Conservation (phyloP, 257 asterid species). For the Perilla frutescens region DNA sequence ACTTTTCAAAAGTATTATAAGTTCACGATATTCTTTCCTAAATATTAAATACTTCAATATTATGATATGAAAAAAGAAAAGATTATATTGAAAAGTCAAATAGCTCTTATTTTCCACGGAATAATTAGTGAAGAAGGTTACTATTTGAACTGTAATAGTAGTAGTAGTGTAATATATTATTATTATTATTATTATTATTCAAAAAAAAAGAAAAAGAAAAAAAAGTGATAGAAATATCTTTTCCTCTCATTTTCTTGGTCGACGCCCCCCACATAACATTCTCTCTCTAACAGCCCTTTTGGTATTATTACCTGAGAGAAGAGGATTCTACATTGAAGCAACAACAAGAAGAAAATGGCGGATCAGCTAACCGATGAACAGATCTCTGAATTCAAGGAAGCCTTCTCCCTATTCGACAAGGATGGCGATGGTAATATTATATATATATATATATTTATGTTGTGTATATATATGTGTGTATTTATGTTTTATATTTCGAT, state of each 20-base stretch:
- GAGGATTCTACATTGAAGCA: not conserved
- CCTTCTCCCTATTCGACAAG: conserved; percentile 69
- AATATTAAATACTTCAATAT: no score
- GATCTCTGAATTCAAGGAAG: conserved; percentile 77
- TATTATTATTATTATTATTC: not conserved
- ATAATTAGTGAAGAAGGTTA: no score
- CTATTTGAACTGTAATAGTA: no score
- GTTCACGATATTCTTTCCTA: no score
- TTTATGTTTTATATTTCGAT: not conserved
- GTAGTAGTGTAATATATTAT: no score
- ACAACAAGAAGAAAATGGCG: conserved; percentile 45
- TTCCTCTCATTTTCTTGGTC: conserved; percentile 32
- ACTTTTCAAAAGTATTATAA: no score
- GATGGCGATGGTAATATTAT: conserved; percentile 57
- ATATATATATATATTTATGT: no score
- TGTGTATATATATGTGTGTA: not conserved
- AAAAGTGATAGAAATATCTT: conserved; percentile 1
- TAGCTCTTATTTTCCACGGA: no score
- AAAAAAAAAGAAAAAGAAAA: not conserved
- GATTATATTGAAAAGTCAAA: no score
- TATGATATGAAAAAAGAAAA: no score
- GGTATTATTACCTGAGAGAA: conserved; percentile 24
- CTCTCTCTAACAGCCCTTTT: conserved; percentile 31
- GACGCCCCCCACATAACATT: conserved; percentile 35
- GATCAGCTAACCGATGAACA: conserved; percentile 73